A percentile compares a stretch with the other conserved stretches of the same genome.
These are phyloP conservation scores for Umbelopsis ramanniana DNA, from an alignment of 192 early-diverging fungal genomes.

Conservation along the genomic window DNA sequence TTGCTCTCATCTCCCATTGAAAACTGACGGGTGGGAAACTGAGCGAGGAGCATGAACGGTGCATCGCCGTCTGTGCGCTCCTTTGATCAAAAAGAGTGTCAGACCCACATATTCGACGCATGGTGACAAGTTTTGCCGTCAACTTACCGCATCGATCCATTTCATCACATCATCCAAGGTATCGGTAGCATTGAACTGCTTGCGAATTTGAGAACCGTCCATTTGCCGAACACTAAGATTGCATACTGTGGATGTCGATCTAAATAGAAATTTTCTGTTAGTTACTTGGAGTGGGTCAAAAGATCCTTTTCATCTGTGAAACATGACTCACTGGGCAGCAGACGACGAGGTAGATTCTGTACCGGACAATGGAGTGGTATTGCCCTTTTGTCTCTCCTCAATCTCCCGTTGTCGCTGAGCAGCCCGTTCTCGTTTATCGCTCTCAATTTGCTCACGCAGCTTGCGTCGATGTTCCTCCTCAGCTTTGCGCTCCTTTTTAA, in stretches of 20 bases:
- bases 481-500: conserved; percentile 30
- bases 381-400: not conserved
- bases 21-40: conserved; percentile 42
- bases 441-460: conserved; percentile 38
- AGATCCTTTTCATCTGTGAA: too few species aligned
- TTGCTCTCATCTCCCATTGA: conserved; percentile 29
- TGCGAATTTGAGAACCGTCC: conserved; percentile 30
- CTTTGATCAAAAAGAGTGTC: not conserved
- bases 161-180: conserved; percentile 27
- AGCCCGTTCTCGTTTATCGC: conserved; percentile 25
- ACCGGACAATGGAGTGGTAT: not conserved
- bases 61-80: conserved; percentile 40
- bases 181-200: conserved; percentile 31
- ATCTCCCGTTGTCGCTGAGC: conserved; percentile 6
- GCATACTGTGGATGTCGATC: not conserved
- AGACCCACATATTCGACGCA: not conserved
- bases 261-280: not conserved
- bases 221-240: conserved; percentile 39
- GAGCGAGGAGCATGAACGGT: conserved; percentile 35
- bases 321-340: not conserved
- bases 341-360: not conserved
- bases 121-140: too few species aligned
- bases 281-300: not conserved
- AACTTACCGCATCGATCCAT: conserved; percentile 37
- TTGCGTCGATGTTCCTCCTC: conserved; percentile 34